Evolutionary conservation across 768 basidiomycete genomes (phyloP).

Genomic region (Vararia minispora): DNA sequence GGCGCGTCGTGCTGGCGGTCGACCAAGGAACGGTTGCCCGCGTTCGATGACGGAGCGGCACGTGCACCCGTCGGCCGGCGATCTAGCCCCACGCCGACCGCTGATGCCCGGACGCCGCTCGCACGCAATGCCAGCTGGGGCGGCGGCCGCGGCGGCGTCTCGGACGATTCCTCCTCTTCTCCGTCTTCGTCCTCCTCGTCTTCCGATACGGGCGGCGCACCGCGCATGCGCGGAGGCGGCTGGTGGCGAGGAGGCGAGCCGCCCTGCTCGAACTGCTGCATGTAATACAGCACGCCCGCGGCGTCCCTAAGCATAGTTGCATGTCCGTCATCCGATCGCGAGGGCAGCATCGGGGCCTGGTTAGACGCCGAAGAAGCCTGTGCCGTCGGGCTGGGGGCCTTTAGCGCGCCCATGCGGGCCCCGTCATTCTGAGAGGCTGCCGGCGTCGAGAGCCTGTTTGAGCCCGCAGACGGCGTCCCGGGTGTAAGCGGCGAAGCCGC

Average conservation of each 20-base stretch:
- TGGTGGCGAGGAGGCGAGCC: background rate
- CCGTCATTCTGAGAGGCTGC: too few relatives aligned
- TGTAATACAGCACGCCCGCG: constrained; percentile 58
- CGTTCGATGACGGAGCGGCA: constrained; percentile 39
- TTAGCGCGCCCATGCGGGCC: too few relatives aligned
- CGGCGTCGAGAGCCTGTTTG: too few relatives aligned
- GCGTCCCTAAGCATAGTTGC: too few relatives aligned
- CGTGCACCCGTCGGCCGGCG: constrained; percentile 73
- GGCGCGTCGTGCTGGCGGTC: constrained; percentile 7
- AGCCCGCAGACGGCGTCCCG: too few relatives aligned
- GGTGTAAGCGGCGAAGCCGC: too few relatives aligned
- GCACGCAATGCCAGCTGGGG: constrained; percentile 18
- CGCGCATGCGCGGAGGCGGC: constrained; percentile 8
- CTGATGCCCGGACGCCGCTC: too few relatives aligned
- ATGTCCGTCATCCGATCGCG: too few relatives aligned
- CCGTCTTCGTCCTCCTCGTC: constrained; percentile 30
- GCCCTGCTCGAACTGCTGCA: constrained; percentile 43
- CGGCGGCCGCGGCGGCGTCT: constrained; percentile 2
- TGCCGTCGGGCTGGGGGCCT: too few relatives aligned
- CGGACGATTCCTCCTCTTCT: constrained; percentile 9
- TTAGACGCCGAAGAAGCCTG: constrained; percentile 8
- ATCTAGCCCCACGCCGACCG: constrained; percentile 8
- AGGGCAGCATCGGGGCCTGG: constrained; percentile 15
- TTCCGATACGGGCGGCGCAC: constrained; percentile 19
- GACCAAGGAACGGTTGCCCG: background rate